A percentile compares a stretch with the other conserved stretches of the same genome.
phyloP scores from a whole-genome alignment of 306 rosid species.

The Luffa acutangula region DNA sequence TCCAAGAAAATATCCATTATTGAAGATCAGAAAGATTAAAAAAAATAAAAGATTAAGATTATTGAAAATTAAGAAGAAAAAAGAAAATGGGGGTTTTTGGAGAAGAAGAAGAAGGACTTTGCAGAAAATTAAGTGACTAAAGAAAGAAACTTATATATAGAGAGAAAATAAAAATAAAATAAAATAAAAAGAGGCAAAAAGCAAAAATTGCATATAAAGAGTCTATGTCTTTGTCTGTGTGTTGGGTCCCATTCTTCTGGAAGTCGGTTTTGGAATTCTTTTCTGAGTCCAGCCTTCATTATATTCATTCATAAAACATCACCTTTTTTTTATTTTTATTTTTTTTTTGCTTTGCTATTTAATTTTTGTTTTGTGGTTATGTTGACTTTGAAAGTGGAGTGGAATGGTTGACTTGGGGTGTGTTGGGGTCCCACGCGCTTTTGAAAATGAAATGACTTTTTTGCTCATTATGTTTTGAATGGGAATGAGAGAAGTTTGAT shows the following conservation, averaged over 20 bases:
- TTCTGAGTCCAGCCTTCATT: neutral
- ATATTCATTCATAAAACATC: neutral
- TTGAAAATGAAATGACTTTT: constrained; percentile 3
- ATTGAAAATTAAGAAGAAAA: neutral
- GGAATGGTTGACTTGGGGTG: neutral
- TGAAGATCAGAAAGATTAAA: neutral
- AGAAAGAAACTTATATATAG: neutral
- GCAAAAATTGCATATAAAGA: neutral
- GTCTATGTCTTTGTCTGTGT: neutral
- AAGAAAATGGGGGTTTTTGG: neutral
- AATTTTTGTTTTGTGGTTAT: neutral
- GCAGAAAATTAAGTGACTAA: neutral
- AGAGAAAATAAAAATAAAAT: neutral
- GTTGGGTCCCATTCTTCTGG: neutral
- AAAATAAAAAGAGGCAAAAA: neutral
- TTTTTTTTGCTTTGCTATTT: neutral
- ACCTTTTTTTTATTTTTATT: too few species aligned
- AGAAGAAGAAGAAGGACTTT: neutral
- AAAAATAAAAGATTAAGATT: neutral
- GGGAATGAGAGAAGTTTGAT: neutral
- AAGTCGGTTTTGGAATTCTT: constrained; percentile 10
- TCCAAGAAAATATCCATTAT: constrained; percentile 36
- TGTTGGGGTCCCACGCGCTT: constrained; percentile 3
- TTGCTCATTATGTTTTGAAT: constrained; percentile 1
- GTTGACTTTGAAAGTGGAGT: constrained; percentile 8